Percentiles rank a stretch among this genome's conserved stretches.
Conservation (phyloP, 2,329 filamentous ascomycete species). For the Exophiala calicioides region DNA sequence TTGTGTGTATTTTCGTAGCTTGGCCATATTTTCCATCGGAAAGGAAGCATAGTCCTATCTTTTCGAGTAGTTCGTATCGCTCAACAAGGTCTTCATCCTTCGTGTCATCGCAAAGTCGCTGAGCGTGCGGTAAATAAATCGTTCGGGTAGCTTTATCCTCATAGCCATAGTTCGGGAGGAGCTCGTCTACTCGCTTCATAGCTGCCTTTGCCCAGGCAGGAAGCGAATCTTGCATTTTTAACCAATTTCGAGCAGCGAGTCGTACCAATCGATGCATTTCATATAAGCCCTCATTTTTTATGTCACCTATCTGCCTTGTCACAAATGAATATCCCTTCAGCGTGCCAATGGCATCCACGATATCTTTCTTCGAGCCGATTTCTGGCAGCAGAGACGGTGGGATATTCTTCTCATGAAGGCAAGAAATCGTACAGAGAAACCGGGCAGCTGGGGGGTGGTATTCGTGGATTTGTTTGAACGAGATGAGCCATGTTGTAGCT, state of each 20-base stretch:
- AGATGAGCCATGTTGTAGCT: slow-evolving; percentile 41
- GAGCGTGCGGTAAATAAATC: slow-evolving; percentile 37
- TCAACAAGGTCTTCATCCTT: slow-evolving; percentile 6
- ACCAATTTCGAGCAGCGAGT: slow-evolving; percentile 38
- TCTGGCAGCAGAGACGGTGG: slow-evolving; percentile 37
- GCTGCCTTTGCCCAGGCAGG: slow-evolving; percentile 23
- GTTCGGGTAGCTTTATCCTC: slow-evolving; percentile 31
- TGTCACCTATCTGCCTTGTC: slow-evolving; percentile 8
- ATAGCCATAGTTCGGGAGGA: slow-evolving; percentile 29
- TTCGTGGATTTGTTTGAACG: slow-evolving; percentile 38
- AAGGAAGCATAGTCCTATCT: slow-evolving; percentile 54
- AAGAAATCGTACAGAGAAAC: slow-evolving; percentile 41
- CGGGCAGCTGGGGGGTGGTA: slow-evolving; percentile 36
- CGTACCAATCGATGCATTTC: slow-evolving; percentile 39
- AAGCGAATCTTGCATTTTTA: slow-evolving; percentile 30
- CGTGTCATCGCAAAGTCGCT: slow-evolving; percentile 3
- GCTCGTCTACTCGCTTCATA: slow-evolving; percentile 27
- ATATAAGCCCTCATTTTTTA: slow-evolving; percentile 1
- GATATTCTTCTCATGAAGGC: slow-evolving; percentile 36
- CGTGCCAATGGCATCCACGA: slow-evolving; percentile 36
- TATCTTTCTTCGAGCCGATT: slow-evolving; percentile 24
- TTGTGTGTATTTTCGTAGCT: slow-evolving; percentile 64
- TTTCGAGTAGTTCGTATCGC: slow-evolving; percentile 14
- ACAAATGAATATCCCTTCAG: slow-evolving; percentile 39
- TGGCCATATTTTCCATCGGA: slow-evolving; percentile 77